Percentiles rank a stretch among this genome's conserved stretches.
Evolutionary conservation across 1,284 basidiomycete genomes (phyloP).

Genomic region (Irpex sp.): DNA sequence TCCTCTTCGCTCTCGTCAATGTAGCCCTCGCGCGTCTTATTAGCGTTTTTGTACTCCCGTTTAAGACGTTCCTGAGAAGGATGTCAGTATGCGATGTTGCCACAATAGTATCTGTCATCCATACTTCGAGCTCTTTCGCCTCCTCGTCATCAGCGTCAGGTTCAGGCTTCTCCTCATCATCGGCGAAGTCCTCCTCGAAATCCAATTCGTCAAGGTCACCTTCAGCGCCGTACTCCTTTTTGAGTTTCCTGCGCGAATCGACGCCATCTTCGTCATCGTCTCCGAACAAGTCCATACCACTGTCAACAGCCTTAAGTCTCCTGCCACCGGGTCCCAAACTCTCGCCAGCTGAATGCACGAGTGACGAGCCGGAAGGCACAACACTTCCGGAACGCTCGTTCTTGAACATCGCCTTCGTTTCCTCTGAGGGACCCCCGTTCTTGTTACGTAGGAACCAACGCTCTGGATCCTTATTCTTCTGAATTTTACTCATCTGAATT

Average conservation of each 20-base stretch:
- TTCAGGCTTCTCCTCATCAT: slow-evolving; percentile 80
- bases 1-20: slow-evolving; percentile 74
- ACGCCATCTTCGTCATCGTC: slow-evolving; percentile 53
- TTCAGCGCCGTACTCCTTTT: slow-evolving; percentile 62
- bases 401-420: slow-evolving; percentile 65
- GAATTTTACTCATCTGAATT: slow-evolving; percentile 43
- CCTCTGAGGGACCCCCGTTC: slow-evolving; percentile 41
- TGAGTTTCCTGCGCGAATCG: slow-evolving; percentile 37
- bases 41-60: slow-evolving; percentile 75
- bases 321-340: slow-evolving; percentile 65
- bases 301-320: slow-evolving; percentile 59
- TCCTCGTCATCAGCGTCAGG: slow-evolving; percentile 80
- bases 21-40: slow-evolving; percentile 65
- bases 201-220: slow-evolving; percentile 79
- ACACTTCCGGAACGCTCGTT: slow-evolving; percentile 49
- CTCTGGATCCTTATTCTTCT: slow-evolving; percentile 70
- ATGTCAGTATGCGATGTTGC: background rate
- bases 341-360: slow-evolving; percentile 46
- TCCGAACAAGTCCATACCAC: slow-evolving; percentile 57
- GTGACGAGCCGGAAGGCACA: slow-evolving; percentile 33
- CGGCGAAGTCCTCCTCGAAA: slow-evolving; percentile 82
- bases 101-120: slow-evolving; percentile 14
- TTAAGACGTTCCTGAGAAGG: slow-evolving; percentile 72
- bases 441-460: slow-evolving; percentile 63
- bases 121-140: slow-evolving; percentile 80